phyloP scores from a whole-genome alignment of 1,284 basidiomycete species.

The Cutaneotrichosporon curvatum region DNA sequence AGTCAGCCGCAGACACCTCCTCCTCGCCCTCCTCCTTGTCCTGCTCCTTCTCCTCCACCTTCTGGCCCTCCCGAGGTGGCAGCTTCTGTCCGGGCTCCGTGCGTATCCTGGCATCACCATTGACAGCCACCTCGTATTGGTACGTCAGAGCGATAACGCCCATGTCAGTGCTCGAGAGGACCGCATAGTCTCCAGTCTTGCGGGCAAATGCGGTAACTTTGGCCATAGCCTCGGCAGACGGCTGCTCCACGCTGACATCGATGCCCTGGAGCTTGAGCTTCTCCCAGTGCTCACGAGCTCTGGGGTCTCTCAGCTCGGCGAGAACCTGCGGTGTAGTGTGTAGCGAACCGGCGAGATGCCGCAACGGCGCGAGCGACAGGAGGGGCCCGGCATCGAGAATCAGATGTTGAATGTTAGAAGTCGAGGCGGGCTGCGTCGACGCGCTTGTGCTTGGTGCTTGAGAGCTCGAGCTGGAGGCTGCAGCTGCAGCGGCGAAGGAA shows the following conservation, averaged over 20 bases:
- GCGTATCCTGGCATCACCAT: slow-evolving; percentile 48
- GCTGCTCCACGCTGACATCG: slow-evolving; percentile 63
- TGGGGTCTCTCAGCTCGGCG: slow-evolving; percentile 76
- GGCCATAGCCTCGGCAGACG: slow-evolving; percentile 64
- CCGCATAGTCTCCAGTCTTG: slow-evolving; percentile 93
- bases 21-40: slow-evolving; percentile 46
- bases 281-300: slow-evolving; percentile 76
- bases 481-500: slow-evolving; percentile 14
- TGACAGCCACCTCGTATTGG: slow-evolving; percentile 58
- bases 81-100: slow-evolving; percentile 50
- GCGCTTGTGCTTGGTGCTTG: neutral
- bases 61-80: slow-evolving; percentile 1
- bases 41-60: slow-evolving; percentile 37
- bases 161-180: slow-evolving; percentile 85
- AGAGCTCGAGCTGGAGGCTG: neutral
- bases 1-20: slow-evolving; percentile 28
- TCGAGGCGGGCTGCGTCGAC: neutral
- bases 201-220: slow-evolving; percentile 86
- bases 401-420: slow-evolving; percentile 56
- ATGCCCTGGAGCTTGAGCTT: slow-evolving; percentile 58
- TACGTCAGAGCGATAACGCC: slow-evolving; percentile 85
- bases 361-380: slow-evolving; percentile 73
- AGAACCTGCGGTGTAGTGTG: slow-evolving; percentile 83
- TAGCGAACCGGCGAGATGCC: slow-evolving; percentile 73
- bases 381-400: slow-evolving; percentile 89